Evolutionary conservation across 441 rosid species (phyloP).

Genomic region (Populus trichocarpa): DNA sequence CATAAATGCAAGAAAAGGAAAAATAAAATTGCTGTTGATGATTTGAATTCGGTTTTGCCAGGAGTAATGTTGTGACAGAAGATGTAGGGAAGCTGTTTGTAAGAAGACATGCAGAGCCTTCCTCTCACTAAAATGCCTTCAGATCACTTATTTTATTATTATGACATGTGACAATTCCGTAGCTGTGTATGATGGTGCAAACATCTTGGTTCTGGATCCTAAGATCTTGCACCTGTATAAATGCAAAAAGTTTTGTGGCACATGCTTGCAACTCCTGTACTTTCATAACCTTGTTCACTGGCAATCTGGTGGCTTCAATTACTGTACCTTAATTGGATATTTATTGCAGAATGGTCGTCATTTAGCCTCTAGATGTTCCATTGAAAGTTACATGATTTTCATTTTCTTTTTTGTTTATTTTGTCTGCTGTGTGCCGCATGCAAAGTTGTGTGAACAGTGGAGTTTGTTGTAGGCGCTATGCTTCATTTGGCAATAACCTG

Average conservation of each 20-base stretch:
- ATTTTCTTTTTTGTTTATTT: not conserved
- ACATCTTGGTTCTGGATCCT: not conserved
- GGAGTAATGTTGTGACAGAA: slow-evolving; percentile 95
- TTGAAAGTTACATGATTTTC: not conserved
- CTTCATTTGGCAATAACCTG: not conserved
- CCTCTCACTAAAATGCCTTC: slow-evolving; percentile 30
- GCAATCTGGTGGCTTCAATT: not conserved
- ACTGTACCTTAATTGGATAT: too few relatives aligned
- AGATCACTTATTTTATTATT: slow-evolving; percentile 3
- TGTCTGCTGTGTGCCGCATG: not conserved
- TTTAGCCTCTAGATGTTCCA: not conserved
- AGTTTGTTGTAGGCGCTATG: not conserved
- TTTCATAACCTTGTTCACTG: not conserved
- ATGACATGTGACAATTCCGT: not conserved
- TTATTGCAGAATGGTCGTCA: not conserved
- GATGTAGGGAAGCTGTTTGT: slow-evolving; percentile 82
- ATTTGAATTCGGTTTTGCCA: slow-evolving; percentile 25
- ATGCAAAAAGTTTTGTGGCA: not conserved
- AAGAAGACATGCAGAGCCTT: slow-evolving; percentile 40
- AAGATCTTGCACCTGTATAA: slow-evolving; percentile 8
- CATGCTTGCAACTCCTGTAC: not conserved
- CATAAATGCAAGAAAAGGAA: not conserved
- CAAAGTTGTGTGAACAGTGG: not conserved
- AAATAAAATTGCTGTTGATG: slow-evolving; percentile 17
- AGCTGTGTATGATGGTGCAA: slow-evolving; percentile 6